Evolutionary conservation across 1,284 basidiomycete genomes (phyloP).

Genomic region (Tilletiopsis washingtonensis): DNA sequence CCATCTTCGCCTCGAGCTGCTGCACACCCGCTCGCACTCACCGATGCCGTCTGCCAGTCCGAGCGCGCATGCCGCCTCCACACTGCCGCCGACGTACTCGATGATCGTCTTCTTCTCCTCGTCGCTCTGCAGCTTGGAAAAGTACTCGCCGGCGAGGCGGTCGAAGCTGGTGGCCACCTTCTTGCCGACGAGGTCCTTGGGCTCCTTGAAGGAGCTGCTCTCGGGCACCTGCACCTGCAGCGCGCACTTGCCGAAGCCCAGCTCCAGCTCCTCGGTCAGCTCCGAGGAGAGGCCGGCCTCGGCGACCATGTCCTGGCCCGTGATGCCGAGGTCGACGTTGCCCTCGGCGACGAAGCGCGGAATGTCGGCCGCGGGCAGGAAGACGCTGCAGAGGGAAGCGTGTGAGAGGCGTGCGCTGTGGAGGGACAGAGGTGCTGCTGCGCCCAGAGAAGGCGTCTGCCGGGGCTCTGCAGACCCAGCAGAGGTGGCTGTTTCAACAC

Average conservation of each 20-base stretch:
- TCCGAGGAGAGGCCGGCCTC: conserved; percentile 59
- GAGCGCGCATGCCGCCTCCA: conserved; percentile 93
- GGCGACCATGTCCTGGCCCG: conserved; percentile 92
- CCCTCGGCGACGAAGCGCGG: conserved; percentile 98
- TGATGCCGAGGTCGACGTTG: conserved; percentile 82
- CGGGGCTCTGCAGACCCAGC: no score
- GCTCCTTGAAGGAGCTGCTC: conserved; percentile 55
- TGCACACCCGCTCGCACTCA: conserved; percentile 53
- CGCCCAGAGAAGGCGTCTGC: no score
- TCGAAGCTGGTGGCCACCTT: conserved; percentile 92
- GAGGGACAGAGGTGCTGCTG: no score
- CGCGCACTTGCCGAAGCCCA: conserved; percentile 89
- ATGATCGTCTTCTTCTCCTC: conserved; percentile 60
- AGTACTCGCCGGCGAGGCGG: conserved; percentile 72
- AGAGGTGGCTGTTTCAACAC: no score
- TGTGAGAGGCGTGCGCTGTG: no score
- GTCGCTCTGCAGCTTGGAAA: conserved; percentile 60
- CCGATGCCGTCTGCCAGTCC: conserved; percentile 96
- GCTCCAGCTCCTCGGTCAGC: conserved; percentile 71
- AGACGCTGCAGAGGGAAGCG: conserved; percentile 69
- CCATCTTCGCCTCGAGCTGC: no score
- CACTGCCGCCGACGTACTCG: conserved; percentile 92
- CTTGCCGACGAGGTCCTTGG: conserved; percentile 77
- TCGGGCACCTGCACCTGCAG: conserved; percentile 94
- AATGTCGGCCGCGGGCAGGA: conserved; percentile 93